Evolutionary conservation across 164 flowering plant species (phyloP), one percentile per base, ranked within the genome.

Genomic region (Aristolochia fimbriata): DNA sequence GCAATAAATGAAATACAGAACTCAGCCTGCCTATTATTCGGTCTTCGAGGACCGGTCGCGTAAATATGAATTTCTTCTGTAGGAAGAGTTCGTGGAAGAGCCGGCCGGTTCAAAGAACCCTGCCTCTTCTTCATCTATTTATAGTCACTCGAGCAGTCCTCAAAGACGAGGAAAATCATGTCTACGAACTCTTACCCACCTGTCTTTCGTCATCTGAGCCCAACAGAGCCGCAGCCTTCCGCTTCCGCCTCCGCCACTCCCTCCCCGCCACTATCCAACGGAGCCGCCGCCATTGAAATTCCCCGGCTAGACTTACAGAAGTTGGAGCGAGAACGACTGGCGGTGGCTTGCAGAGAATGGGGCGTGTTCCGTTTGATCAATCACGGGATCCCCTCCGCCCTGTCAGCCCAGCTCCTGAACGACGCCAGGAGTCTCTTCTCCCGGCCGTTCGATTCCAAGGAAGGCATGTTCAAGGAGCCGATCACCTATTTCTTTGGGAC

Each of bases 401-500:
- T 87, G 10, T 23, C 71, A 57, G 61, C 23, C 47, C 69, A 68
- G 47, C 73, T 83, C 15, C 71, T 69, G 12, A 77, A 68, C 0
- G 72, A 65, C 17, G 74, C 78, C 43, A 71, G 54, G 51, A 23
- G 37, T 53, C 60, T 87, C 0, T 80, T 85, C 52, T 46, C 62
- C 31, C 64, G 79, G 0, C 60, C 82, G 1, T 85, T 82, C 60
- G 83, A 87, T 45, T 47, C 77, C 76, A 87, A 87, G 65, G 67
- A 77, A 51, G 63, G 25, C 25, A 60, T 64, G 0, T 62, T 73
- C 57, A 16, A 46, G 46, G 47, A 45, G 17, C 77, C 83, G 9
- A 21, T 81, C 47, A 30, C 72, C 17, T 86, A 84, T 66, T 82
- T 81, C 54, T 85, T 87, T 89, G 91, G 91, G 19, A 79, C 83